Conservation (phyloP, 208 protist genomes). For the Leishmania tropica region DNA sequence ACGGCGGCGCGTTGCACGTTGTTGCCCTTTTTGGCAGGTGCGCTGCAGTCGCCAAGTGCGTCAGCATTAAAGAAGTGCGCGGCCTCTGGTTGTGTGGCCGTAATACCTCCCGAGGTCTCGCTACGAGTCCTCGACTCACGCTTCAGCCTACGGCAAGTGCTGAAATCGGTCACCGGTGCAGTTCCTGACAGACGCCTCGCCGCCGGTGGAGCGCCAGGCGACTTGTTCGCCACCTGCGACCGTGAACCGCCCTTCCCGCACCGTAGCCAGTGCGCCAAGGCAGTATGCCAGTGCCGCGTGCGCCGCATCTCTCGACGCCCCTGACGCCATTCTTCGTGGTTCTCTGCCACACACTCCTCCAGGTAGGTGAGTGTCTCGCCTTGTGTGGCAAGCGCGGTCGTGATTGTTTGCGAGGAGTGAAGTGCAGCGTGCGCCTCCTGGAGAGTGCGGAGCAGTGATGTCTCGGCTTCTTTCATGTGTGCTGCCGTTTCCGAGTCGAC, state of each 20-base stretch:
- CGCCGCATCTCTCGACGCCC: conserved; percentile 8
- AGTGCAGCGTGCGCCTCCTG: conserved; percentile 14
- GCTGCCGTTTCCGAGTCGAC: not conserved
- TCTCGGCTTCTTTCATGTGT: conserved; percentile 2
- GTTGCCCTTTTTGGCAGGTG: not conserved
- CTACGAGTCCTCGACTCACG: not conserved
- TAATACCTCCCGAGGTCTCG: not conserved
- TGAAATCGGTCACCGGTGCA: not conserved
- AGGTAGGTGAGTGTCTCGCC: conserved; percentile 5
- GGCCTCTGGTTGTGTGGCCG: not conserved
- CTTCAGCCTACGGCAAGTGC: not conserved
- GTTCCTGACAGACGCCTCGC: not conserved
- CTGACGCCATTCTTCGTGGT: not conserved
- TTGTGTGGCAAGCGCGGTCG: conserved; percentile 3
- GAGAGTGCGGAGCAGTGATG: conserved; percentile 9
- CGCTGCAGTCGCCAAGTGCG: not conserved
- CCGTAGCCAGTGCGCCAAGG: conserved; percentile 15
- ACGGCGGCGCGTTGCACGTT: not conserved
- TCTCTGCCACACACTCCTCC: not conserved
- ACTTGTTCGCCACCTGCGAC: not conserved
- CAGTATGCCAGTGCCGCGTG: conserved; percentile 8
- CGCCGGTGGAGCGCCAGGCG: not conserved
- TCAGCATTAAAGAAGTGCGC: not conserved
- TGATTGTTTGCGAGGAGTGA: conserved; percentile 5
- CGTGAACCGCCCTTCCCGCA: not conserved